Base-by-base conservation (phyloP, 2,329 filamentous ascomycete species). In the Sporothrix globosa region DNA sequence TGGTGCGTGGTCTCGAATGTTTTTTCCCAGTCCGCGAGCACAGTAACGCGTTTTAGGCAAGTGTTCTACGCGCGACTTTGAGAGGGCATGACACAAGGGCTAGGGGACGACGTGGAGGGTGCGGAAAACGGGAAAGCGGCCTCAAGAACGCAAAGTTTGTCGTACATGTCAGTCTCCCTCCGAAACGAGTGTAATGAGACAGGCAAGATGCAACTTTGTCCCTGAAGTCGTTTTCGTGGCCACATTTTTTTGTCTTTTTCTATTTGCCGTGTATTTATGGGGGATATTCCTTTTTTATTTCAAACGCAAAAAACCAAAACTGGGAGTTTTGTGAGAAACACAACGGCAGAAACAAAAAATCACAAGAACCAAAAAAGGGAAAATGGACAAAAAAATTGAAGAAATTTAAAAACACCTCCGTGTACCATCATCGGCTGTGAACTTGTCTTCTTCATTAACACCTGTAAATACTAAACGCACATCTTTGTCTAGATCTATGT, bases 201-300 rank as follows among this genome's bases (percentile, higher is more conserved):
- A 41, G 48, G 11, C 30, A 34, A 39, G 19, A 67, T 44, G 41
- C 10, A 46, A 30, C n/a, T 4, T 21, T 44, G 44, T 24, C 30
- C 7, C 19, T 14, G 44, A 30, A 44, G n/a, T 69, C 56, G n/a
- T 53, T 69, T 48, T 63, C 24, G 54, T 70, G 65, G 69, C 63
- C 69, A 70, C 19, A 30, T 67, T 41, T 50, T 50, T 66, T 69
- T 44, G 21, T 68, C 39, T 65, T 68, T 53, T 69, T 61, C 27
- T 46, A 34, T 68, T 60, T 71, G 60, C 67, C 60, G 48, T 71
- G 74, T 75, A 76, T 74, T 79, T 80, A 78, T 80, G 78, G 78
- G 80, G 79, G 78, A 79, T 80, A 78, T 80, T 80, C 39, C 50
- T 69, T 66, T 53, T 70, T 69, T 48, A 54, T 65, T 69, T 56